phyloP scores from a whole-genome alignment of 352 stramenopile genomes.

The Pythium dissimile region DNA sequence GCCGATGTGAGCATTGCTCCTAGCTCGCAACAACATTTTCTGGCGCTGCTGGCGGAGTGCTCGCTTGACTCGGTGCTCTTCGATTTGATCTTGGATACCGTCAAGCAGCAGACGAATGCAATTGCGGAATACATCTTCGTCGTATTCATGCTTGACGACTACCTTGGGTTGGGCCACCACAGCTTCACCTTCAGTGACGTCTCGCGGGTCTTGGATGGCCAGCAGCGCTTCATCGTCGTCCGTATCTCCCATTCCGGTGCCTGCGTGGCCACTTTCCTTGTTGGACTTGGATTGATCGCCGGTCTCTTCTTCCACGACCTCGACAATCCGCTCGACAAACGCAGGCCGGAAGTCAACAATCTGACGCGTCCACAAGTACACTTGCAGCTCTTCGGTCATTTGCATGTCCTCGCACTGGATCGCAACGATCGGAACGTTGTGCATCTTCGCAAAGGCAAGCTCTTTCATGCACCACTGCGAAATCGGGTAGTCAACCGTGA shows the following conservation, averaged over 20 bases:
- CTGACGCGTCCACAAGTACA: slow-evolving; percentile 86
- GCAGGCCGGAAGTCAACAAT: slow-evolving; percentile 74
- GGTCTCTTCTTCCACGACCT: slow-evolving; percentile 8
- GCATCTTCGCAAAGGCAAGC: slow-evolving; percentile 80
- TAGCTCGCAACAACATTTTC: slow-evolving; percentile 26
- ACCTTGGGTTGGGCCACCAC: slow-evolving; percentile 15
- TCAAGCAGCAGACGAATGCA: slow-evolving; percentile 70
- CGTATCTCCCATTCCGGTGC: neutral
- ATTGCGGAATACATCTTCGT: slow-evolving; percentile 61
- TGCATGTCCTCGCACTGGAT: slow-evolving; percentile 82
- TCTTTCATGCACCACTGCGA: slow-evolving; percentile 89
- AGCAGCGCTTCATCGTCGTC: slow-evolving; percentile 17
- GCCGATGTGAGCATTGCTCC: slow-evolving; percentile 11
- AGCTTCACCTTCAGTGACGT: slow-evolving; percentile 12
- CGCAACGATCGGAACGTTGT: slow-evolving; percentile 80
- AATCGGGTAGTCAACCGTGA: slow-evolving; percentile 71
- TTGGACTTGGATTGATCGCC: slow-evolving; percentile 8
- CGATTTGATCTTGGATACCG: slow-evolving; percentile 80
- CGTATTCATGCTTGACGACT: slow-evolving; percentile 38
- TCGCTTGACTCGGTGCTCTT: slow-evolving; percentile 60
- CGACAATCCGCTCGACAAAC: slow-evolving; percentile 19
- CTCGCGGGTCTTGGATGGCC: slow-evolving; percentile 21
- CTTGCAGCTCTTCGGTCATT: slow-evolving; percentile 78
- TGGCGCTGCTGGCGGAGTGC: slow-evolving; percentile 37
- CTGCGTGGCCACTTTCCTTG: slow-evolving; percentile 14